Evolutionary conservation across 805 yeast genomes (phyloP).

Genomic region (Teunomyces tritomae): DNA sequence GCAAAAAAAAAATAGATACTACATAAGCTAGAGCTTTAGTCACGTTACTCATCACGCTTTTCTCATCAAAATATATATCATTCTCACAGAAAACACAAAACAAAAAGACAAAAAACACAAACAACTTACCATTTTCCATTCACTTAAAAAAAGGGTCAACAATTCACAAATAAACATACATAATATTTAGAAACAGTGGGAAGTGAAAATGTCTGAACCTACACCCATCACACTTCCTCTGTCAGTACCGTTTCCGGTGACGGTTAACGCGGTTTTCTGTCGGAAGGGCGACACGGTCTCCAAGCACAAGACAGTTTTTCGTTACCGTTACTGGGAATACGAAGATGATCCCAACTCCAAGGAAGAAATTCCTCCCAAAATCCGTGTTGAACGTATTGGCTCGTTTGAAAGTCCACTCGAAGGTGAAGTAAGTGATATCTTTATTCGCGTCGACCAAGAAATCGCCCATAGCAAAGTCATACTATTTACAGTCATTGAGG

Average conservation of each 20-base stretch:
- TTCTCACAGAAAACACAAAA: not conserved
- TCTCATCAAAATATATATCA: too few species aligned
- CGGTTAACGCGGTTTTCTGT: constrained; percentile 50
- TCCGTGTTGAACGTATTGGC: constrained; percentile 67
- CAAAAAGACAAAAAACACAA: not conserved
- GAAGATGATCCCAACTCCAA: constrained; percentile 52
- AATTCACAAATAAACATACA: not conserved
- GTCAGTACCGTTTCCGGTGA: constrained; percentile 67
- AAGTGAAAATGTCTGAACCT: constrained; percentile 25
- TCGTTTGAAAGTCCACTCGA: constrained; percentile 81
- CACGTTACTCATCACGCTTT: too few species aligned
- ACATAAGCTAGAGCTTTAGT: too few species aligned
- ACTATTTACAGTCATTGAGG: constrained; percentile 64
- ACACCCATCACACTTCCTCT: constrained; percentile 58
- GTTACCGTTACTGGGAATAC: constrained; percentile 67
- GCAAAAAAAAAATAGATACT: too few species aligned
- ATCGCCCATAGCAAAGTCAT: constrained; percentile 45
- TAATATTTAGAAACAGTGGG: not conserved
- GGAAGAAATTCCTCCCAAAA: constrained; percentile 40
- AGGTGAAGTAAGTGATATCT: constrained; percentile 57
- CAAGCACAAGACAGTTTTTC: constrained; percentile 54
- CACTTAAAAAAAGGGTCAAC: not conserved
- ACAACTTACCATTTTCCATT: not conserved
- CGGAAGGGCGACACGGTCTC: constrained; percentile 44
- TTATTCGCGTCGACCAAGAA: constrained; percentile 57